These are phyloP conservation scores for Fusarium papillatum DNA, from an alignment of 2,329 filamentous ascomycete species.

Conservation along the genomic window DNA sequence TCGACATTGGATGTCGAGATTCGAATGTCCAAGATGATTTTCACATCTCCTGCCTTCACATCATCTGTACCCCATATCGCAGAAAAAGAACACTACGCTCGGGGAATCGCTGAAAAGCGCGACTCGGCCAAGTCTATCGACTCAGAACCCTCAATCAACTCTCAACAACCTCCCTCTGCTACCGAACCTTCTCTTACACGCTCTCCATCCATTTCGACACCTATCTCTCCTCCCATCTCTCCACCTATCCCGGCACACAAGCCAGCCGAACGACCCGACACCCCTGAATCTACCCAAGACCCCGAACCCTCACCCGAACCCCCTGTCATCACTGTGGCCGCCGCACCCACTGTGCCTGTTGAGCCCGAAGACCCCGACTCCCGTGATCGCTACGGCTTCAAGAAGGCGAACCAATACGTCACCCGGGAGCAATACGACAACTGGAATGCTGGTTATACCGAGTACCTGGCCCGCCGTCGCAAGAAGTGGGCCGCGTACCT, in stretches of 20 bases:
- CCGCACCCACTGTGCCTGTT: slow-evolving; percentile 33
- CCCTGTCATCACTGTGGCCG: slow-evolving; percentile 42
- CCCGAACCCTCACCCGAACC: slow-evolving; percentile 28
- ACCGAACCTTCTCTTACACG: slow-evolving; percentile 13
- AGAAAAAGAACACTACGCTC: slow-evolving; percentile 46
- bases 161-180: slow-evolving; percentile 36
- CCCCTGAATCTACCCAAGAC: slow-evolving; percentile 24
- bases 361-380: slow-evolving; percentile 62
- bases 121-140: slow-evolving; percentile 66
- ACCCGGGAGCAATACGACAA: slow-evolving; percentile 82
- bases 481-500: slow-evolving; percentile 88
- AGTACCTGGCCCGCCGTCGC: slow-evolving; percentile 80
- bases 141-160: slow-evolving; percentile 48
- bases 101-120: slow-evolving; percentile 54
- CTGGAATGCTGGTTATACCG: slow-evolving; percentile 83
- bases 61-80: slow-evolving; percentile 55
- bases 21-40: slow-evolving; percentile 56
- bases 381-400: slow-evolving; percentile 92
- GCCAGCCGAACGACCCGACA: slow-evolving; percentile 28
- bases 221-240: slow-evolving; percentile 35
- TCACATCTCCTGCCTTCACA: slow-evolving; percentile 54
- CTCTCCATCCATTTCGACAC: slow-evolving; percentile 21
- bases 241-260: slow-evolving; percentile 16
- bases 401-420: slow-evolving; percentile 87
- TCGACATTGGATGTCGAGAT: slow-evolving; percentile 55